Evolutionary conservation across 768 basidiomycete species (phyloP).

Genomic region (Termitomyces sp.): DNA sequence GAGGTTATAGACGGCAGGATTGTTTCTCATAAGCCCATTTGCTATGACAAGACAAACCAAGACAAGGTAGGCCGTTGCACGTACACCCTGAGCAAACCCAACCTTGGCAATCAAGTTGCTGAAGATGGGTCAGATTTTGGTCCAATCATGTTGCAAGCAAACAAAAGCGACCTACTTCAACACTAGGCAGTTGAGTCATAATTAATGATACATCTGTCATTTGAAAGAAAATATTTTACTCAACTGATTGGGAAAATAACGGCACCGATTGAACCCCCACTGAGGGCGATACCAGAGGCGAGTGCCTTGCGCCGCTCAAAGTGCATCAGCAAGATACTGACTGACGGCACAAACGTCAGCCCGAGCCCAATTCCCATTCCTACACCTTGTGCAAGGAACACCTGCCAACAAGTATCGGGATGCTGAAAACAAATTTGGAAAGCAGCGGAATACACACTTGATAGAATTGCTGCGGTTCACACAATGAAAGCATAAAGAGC

Average conservation of each 20-base stretch:
- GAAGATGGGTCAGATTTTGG: not conserved
- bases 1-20: constrained; percentile 5
- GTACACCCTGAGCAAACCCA: constrained; percentile 25
- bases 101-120: constrained; percentile 16
- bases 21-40: constrained; percentile 10
- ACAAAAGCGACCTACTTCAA: constrained; percentile 12
- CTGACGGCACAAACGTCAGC: constrained; percentile 32
- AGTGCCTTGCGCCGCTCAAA: constrained; percentile 25
- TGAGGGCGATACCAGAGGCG: not conserved
- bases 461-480: constrained; percentile 29
- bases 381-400: constrained; percentile 19
- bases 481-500: constrained; percentile 34
- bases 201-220: not conserved
- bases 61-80: constrained; percentile 6
- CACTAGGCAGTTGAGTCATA: constrained; percentile 9
- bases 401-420: constrained; percentile 3
- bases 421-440: not conserved
- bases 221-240: not conserved
- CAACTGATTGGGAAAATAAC: constrained; percentile 28
- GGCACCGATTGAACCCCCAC: constrained; percentile 20
- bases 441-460: constrained; percentile 9
- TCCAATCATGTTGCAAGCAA: not conserved
- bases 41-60: constrained; percentile 20
- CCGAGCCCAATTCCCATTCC: constrained; percentile 35
- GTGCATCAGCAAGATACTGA: constrained; percentile 39